These are phyloP conservation scores for Carex arenaria DNA, from an alignment of 202 grass and related monocot species.

Conservation along the genomic window DNA sequence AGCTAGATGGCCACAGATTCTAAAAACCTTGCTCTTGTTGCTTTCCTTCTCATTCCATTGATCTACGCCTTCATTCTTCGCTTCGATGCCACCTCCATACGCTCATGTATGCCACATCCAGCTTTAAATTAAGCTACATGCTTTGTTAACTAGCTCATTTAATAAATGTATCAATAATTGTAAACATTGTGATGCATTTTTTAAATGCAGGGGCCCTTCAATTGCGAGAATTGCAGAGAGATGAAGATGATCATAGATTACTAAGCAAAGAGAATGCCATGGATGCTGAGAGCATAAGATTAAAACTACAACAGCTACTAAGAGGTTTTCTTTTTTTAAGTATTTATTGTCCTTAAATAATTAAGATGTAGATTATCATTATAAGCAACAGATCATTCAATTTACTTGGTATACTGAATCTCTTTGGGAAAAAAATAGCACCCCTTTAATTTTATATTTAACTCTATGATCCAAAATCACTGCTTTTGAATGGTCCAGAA, in stretches of 20 bases:
- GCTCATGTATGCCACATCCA: not conserved
- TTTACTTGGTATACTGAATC: not conserved
- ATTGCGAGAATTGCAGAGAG: not conserved
- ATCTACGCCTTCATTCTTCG: constrained; percentile 14
- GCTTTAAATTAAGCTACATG: not conserved
- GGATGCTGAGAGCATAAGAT: not conserved
- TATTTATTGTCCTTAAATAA: not conserved
- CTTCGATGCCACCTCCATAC: not conserved
- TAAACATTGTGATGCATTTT: not conserved
- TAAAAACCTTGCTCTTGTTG: not conserved
- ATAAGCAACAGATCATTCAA: not conserved
- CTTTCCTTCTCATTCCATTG: constrained; percentile 15
- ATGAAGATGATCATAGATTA: not conserved
- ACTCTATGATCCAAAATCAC: too few species aligned
- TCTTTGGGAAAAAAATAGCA: not conserved
- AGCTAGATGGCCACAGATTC: constrained; percentile 12
- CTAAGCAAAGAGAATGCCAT: constrained; percentile 3
- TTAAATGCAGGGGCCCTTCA: constrained; percentile 20
- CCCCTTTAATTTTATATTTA: too few species aligned
- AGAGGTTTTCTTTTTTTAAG: not conserved
- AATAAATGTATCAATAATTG: not conserved
- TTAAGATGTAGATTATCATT: not conserved
- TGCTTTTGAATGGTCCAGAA: too few species aligned
- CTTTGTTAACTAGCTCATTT: not conserved
- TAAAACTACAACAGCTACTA: constrained; percentile 8